These are phyloP conservation scores for Paramecium caudatum DNA, from an alignment of 73 alveolate species.

Conservation along the genomic window DNA sequence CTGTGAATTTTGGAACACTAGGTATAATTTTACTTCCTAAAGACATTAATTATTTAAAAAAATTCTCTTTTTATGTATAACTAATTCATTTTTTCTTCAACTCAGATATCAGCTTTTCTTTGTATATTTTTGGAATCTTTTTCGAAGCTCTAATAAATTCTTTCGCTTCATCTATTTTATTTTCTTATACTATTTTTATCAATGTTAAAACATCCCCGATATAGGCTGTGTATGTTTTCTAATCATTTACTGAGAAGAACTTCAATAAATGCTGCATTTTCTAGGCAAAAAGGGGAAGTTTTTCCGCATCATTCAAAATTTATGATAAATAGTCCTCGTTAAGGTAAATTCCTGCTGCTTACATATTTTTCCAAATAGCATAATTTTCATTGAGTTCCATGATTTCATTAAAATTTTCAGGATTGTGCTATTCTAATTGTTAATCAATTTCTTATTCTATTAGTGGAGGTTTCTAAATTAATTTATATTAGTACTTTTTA, in stretches of 20 bases:
- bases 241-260: conserved; percentile 7
- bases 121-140: neutral
- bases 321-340: neutral
- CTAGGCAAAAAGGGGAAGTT: neutral
- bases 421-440: neutral
- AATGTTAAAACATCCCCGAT: conserved; percentile 5
- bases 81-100: neutral
- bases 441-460: conserved; percentile 4
- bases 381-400: conserved; percentile 31
- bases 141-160: neutral
- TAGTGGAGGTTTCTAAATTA: neutral
- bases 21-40: conserved; percentile 44
- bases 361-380: conserved; percentile 38
- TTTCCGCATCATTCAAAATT: neutral
- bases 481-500: neutral
- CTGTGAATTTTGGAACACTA: conserved; percentile 64
- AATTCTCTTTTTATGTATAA: too few species aligned
- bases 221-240: neutral
- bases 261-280: neutral
- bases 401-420: conserved; percentile 20
- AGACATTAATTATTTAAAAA: too few species aligned
- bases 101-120: neutral
- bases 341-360: conserved; percentile 16
- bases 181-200: neutral
- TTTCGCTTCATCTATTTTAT: neutral